phyloP scores from a whole-genome alignment of 306 rosid genomes.

The Castanospermum australe region DNA sequence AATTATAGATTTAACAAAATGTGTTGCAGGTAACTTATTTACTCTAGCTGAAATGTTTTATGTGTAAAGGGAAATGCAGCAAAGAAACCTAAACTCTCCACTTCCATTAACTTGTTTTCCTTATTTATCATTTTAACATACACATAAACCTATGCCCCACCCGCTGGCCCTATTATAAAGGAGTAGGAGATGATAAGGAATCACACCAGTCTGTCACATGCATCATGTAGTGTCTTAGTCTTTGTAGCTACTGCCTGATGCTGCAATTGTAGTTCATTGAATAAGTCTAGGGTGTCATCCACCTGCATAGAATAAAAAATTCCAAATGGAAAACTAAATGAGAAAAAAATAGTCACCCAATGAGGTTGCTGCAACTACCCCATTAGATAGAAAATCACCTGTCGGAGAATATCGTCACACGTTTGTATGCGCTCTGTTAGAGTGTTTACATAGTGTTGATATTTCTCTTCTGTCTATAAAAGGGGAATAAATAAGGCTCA shows the following conservation, averaged over 20 bases:
- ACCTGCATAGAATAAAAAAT: constrained; percentile 56
- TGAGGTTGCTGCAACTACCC: not conserved
- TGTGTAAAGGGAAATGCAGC: not conserved
- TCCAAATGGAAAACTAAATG: constrained; percentile 12
- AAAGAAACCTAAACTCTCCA: constrained; percentile 1
- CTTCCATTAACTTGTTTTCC: not conserved
- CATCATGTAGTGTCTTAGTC: constrained; percentile 98
- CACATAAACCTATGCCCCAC: not conserved
- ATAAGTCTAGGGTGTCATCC: constrained; percentile 79
- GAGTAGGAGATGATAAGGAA: constrained; percentile 16
- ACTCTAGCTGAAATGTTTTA: not conserved
- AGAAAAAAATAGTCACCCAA: constrained; percentile 4
- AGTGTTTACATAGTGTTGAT: constrained; percentile 81
- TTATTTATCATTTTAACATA: constrained; percentile 11
- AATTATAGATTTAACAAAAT: constrained; percentile 22
- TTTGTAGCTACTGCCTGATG: constrained; percentile 96
- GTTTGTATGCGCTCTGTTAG: constrained; percentile 88
- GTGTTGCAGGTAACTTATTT: not conserved
- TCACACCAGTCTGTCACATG: constrained; percentile 85
- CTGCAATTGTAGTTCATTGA: constrained; percentile 83
- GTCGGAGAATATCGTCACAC: constrained; percentile 81
- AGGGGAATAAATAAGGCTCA: constrained; percentile 4
- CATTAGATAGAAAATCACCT: constrained; percentile 45
- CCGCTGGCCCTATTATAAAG: not conserved
- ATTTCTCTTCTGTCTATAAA: constrained; percentile 94